These are phyloP conservation scores for Amorphotheca resinae DNA, from an alignment of 495 filamentous ascomycete species.

Conservation along the genomic window DNA sequence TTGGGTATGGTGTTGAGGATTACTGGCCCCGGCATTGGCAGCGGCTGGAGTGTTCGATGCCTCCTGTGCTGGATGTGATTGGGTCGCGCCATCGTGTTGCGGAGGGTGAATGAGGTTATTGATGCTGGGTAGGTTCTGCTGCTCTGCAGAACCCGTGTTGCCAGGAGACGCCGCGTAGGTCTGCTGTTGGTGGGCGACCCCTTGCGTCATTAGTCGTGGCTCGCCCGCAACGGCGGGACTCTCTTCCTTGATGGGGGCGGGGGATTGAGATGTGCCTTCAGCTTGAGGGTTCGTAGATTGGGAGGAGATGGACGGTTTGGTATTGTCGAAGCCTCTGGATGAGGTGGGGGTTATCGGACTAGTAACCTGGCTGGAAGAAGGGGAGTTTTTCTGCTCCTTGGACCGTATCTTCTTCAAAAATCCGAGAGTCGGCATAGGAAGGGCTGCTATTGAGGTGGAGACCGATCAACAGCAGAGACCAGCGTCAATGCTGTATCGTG, in stretches of 20 bases:
- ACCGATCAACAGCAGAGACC: slow-evolving; percentile 7
- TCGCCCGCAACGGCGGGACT: slow-evolving; percentile 20
- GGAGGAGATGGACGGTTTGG: slow-evolving; percentile 17
- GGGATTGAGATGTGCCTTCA: slow-evolving; percentile 24
- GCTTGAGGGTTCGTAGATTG: slow-evolving; percentile 19
- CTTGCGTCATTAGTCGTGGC: slow-evolving; percentile 23
- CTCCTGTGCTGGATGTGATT: slow-evolving; percentile 12
- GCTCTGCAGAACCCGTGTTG: slow-evolving; percentile 18
- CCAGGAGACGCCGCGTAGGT: slow-evolving; percentile 2
- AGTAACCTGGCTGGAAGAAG: slow-evolving; percentile 43
- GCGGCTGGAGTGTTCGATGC: background rate
- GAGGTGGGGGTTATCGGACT: slow-evolving; percentile 45
- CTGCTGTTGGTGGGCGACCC: slow-evolving; percentile 26
- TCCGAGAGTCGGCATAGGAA: slow-evolving; percentile 60
- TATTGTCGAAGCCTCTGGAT: slow-evolving; percentile 27
- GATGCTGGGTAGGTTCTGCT: slow-evolving; percentile 53
- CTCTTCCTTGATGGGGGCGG: slow-evolving; percentile 18
- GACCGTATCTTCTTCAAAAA: slow-evolving; percentile 97
- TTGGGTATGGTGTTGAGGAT: slow-evolving; percentile 13
- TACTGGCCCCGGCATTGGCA: slow-evolving; percentile 4
- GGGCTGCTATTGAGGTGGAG: slow-evolving; percentile 6
- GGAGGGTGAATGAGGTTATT: slow-evolving; percentile 55
- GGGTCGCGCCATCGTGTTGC: slow-evolving; percentile 20
- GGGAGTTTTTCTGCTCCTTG: slow-evolving; percentile 55
- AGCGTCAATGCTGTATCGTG: background rate